These are phyloP conservation scores for Xylaria sp. DNA, from an alignment of 2,329 filamentous ascomycete species.

Conservation along the genomic window DNA sequence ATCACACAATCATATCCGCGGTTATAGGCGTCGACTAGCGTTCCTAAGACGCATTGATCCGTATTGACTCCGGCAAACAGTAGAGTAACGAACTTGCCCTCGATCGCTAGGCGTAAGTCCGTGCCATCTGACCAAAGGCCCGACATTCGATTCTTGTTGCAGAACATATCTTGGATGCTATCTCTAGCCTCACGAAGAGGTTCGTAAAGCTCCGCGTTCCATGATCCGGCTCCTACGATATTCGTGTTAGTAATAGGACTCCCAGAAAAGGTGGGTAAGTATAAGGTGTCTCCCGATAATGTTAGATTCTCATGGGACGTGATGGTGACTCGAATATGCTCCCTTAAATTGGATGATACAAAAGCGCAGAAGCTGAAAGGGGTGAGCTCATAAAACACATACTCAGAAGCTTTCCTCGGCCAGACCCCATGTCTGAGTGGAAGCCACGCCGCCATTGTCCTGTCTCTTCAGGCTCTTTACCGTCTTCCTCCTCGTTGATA, in stretches of 20 bases:
- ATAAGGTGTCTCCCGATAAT: not conserved
- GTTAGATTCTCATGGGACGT: not conserved
- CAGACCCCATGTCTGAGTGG: conserved; percentile 59
- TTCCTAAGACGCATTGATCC: conserved; percentile 69
- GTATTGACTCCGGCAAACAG: conserved; percentile 70
- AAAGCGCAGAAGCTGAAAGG: not conserved
- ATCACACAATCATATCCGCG: conserved; percentile 67
- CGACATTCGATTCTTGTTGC: conserved; percentile 68
- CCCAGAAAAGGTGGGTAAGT: not conserved
- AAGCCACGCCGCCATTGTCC: conserved; percentile 50
- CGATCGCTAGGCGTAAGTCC: conserved; percentile 47
- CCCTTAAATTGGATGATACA: not conserved
- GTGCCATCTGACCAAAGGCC: conserved; percentile 63
- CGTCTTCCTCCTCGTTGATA: conserved; percentile 42
- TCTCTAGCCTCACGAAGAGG: conserved; percentile 56
- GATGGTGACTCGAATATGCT: not conserved
- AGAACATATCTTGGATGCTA: conserved; percentile 58
- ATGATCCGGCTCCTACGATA: conserved; percentile 57
- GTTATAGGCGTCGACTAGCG: conserved; percentile 65
- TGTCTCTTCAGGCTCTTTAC: conserved; percentile 20
- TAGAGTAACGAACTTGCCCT: conserved; percentile 54
- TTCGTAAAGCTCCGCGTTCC: conserved; percentile 66
- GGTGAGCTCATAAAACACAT: not conserved
- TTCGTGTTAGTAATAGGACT: not conserved
- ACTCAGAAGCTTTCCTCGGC: conserved; percentile 58